Evolutionary conservation across 805 yeast species (phyloP), one percentile per base, ranked within the genome.

Genomic region (Wickerhamiella kurtzmanii): DNA sequence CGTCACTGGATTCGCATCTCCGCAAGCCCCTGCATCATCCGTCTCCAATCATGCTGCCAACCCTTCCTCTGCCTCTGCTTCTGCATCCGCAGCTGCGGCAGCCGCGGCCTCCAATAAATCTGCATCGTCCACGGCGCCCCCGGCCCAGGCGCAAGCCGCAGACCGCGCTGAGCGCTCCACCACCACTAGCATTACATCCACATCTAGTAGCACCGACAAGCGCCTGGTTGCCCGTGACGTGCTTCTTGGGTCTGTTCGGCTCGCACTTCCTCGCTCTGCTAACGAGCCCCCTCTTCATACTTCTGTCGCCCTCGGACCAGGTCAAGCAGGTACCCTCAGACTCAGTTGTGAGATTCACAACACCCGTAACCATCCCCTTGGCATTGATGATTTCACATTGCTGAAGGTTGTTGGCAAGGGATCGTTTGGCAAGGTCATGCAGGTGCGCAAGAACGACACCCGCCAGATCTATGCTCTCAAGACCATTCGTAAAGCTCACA

Each of bases 401-500:
- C 72, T 92, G 55, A 92, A 92, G 65, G 98, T 92, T 19, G 86
- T 92, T 47, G 98, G 98, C 35, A 92, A 92, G 63, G 98, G 98
- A 5, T 87, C 96, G 8, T 92, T 92, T 63, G 98, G 98, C 45
- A 92, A 92, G 66, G 98, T 92, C 46, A 92, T 92, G 97, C 98
- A 92, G 65, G 98, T 92, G 38, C 79, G 87, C 53, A 92, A 92
- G 66, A 85, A 84, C 57, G 98, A 92, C 64, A 92, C 98, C 2
- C 82, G 82, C 53, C 94, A 89, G 62, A 80, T 92, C 20, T 92
- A 92, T 64, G 98, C 98, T 1, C 70, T 92, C 60, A 92, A 92
- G 64, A 87, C 96, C 0, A 78, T 92, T 52, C 74, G 97, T 56
- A 92, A 92, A 63, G 85, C 94, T 17, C 95, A 92, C 60, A 87